Base-by-base conservation (phyloP, 2,329 filamentous ascomycete genomes). In the Atkinsonella hypoxylon region DNA sequence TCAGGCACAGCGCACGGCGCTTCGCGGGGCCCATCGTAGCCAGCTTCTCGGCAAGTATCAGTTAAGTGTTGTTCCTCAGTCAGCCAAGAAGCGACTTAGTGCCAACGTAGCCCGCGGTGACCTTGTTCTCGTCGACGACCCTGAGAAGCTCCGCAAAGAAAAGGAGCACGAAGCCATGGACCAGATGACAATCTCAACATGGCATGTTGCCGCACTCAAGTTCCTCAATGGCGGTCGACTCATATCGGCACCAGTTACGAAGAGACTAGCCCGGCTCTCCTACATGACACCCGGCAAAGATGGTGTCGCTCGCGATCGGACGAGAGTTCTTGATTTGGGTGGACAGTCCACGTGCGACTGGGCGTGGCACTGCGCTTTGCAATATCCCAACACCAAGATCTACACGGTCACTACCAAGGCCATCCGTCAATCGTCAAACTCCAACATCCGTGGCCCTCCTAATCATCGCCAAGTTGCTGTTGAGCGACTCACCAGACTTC, bases 361-460 rank as follows among this genome's bases (percentile, higher is more conserved):
- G 93, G 91, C 87, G 20, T 98, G 93, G 93, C 83, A 93, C 63
- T 86, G 89, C 52, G 89, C 93, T 1, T 76, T 87, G 46, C 85
- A 91, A 64, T 93, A 90, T 66, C 88, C 87, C 17, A 84, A 88
- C 64, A 79, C 87, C 51, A 89, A 88, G 64, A 81, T 96, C 49
- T 94, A 90, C 70, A 96, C 91, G 0, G 88, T 91, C 50, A 86
- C 85, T 38, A 88, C 84, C 56, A 85, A 86, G 67, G 70, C 81
- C 9, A 76, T 85, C 56, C 78, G 81, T 38, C 84, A 89, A 63
- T 70, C 82, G 31, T 82, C 82, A 59, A 87, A 87, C 65, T 80
- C 78, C 53, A 86, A 86, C 60, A 81, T 93, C 58, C 83, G 85
- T 26, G 90, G 89, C 2, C 93, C 93, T 1, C 70, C 79, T 34